Evolutionary conservation across 768 basidiomycete species (phyloP).

Genomic region (Tulasnella sp.): DNA sequence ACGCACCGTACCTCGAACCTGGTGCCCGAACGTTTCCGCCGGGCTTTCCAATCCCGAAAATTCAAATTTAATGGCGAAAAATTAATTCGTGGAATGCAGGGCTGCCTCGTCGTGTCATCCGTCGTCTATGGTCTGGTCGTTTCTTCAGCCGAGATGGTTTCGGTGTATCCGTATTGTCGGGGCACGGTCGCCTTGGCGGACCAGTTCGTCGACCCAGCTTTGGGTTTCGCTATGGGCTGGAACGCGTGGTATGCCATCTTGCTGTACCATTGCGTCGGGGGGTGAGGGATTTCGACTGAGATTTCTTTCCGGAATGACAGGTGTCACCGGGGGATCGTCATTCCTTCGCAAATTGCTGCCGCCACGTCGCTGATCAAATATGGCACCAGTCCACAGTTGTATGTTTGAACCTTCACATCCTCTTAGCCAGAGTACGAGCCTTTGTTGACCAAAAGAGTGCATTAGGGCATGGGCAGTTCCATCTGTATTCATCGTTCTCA

Average conservation of each 20-base stretch:
- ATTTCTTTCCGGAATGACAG: not conserved
- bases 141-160: conserved; percentile 26
- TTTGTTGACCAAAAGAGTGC: not conserved
- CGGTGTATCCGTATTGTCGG: conserved; percentile 23
- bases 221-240: conserved; percentile 33
- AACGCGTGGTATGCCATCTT: conserved; percentile 25
- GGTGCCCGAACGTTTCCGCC: not conserved
- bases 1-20: not conserved
- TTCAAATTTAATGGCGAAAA: not conserved
- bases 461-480: not conserved
- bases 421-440: not conserved
- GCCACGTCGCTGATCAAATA: conserved; percentile 22
- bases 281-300: not conserved
- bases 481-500: not conserved
- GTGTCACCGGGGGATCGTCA: conserved; percentile 25
- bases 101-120: not conserved
- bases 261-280: not conserved
- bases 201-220: conserved; percentile 27
- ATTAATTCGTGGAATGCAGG: not conserved
- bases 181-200: conserved; percentile 25
- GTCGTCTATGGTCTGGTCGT: conserved; percentile 21
- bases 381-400: not conserved
- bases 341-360: conserved; percentile 19
- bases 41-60: too few species aligned
- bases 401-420: not conserved